A percentile compares a stretch with the other conserved stretches of the same genome.
Conservation (phyloP, 1,139 yeast species). For the Wickerhamiella infanticola region DNA sequence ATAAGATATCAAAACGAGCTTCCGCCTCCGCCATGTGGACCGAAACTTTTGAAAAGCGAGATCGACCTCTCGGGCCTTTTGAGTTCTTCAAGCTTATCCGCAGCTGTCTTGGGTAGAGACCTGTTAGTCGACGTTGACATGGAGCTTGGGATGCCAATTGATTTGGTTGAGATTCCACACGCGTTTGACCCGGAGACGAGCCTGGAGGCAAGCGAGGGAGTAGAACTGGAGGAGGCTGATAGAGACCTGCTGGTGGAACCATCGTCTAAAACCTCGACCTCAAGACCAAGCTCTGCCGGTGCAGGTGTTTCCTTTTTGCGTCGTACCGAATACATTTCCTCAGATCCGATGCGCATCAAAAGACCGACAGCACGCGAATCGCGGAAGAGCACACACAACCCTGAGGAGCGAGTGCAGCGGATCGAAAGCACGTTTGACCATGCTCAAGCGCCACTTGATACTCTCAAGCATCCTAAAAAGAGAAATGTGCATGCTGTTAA, state of each 20-base stretch:
- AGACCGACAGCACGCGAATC: slow-evolving; percentile 15
- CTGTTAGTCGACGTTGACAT: slow-evolving; percentile 49
- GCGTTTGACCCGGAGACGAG: slow-evolving; percentile 48
- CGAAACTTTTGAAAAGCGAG: slow-evolving; percentile 52
- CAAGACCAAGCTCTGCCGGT: slow-evolving; percentile 32
- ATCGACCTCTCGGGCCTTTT: slow-evolving; percentile 31
- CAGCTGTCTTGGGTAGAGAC: slow-evolving; percentile 64
- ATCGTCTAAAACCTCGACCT: slow-evolving; percentile 27
- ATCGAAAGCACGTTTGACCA: slow-evolving; percentile 73
- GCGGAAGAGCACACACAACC: slow-evolving; percentile 27
- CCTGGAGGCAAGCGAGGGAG: slow-evolving; percentile 18
- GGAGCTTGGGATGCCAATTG: slow-evolving; percentile 72
- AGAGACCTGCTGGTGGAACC: slow-evolving; percentile 70
- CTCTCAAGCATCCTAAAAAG: slow-evolving; percentile 62
- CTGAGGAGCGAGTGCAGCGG: slow-evolving; percentile 45
- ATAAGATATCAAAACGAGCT: slow-evolving; percentile 72
- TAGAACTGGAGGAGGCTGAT: slow-evolving; percentile 56
- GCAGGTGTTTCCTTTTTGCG: slow-evolving; percentile 71
- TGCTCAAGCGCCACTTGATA: slow-evolving; percentile 30
- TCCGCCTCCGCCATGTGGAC: slow-evolving; percentile 91
- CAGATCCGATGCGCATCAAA: slow-evolving; percentile 25
- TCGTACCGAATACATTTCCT: slow-evolving; percentile 79
- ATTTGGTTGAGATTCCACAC: slow-evolving; percentile 52
- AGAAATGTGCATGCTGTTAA: slow-evolving; percentile 57
- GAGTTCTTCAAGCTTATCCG: slow-evolving; percentile 50